phyloP scores from a whole-genome alignment of 805 yeast genomes.

The Cyberlindnera nakhonratchasimensis region DNA sequence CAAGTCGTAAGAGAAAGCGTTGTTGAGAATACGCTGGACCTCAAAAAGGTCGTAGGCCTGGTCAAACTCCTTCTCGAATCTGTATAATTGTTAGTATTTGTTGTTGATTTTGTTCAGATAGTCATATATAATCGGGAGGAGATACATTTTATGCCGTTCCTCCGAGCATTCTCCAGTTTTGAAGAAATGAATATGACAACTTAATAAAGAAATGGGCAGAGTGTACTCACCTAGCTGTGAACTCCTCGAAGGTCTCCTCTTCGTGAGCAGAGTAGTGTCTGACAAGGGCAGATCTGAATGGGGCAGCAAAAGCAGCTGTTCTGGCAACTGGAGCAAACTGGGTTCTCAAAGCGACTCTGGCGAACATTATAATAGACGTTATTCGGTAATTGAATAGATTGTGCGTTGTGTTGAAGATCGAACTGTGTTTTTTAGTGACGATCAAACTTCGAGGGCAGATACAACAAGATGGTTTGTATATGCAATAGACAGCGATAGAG shows the following conservation, averaged over 20 bases:
- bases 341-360: constrained; percentile 20
- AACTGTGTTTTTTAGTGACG: too few relatives aligned
- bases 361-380: constrained; percentile 8
- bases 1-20: constrained; percentile 96
- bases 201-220: too few relatives aligned
- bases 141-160: too few relatives aligned
- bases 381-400: background rate
- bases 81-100: constrained; percentile 23
- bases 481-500: too few relatives aligned
- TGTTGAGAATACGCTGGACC: constrained; percentile 92
- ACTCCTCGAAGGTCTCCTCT: constrained; percentile 94
- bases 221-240: constrained; percentile 50
- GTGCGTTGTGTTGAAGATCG: too few relatives aligned
- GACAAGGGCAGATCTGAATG: constrained; percentile 21
- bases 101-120: background rate
- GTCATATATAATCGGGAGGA: too few relatives aligned
- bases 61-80: constrained; percentile 95
- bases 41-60: constrained; percentile 86
- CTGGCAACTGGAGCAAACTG: constrained; percentile 20
- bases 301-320: constrained; percentile 15
- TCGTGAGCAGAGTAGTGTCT: constrained; percentile 80
- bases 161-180: too few relatives aligned
- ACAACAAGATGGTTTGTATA: too few relatives aligned
- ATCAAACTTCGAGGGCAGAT: too few relatives aligned
- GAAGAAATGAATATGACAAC: too few relatives aligned